Evolutionary conservation across 495 filamentous ascomycete species (phyloP).

Genomic region (Apiosordaria backusii): DNA sequence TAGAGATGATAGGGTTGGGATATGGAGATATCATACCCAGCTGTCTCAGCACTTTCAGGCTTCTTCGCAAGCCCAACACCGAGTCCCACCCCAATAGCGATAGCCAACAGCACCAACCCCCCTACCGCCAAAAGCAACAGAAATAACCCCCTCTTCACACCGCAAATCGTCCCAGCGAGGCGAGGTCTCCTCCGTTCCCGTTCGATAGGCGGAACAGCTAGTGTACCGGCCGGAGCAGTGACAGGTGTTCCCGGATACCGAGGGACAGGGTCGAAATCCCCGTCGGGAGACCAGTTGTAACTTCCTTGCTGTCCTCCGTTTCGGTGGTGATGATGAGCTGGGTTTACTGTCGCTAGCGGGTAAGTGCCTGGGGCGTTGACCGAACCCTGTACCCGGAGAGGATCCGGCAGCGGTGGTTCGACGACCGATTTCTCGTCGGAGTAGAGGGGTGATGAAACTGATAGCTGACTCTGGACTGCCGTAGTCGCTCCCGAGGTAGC

Average conservation of each 20-base stretch:
- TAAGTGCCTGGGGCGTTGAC: background rate
- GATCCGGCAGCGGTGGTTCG: slow-evolving; percentile 1
- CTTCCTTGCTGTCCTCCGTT: background rate
- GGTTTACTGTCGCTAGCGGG: background rate
- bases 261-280: slow-evolving; percentile 8
- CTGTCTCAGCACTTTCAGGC: background rate
- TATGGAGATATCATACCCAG: background rate
- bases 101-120: slow-evolving; percentile 15
- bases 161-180: slow-evolving; percentile 12
- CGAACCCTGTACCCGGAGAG: background rate
- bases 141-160: slow-evolving; percentile 15
- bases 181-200: background rate
- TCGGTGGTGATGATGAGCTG: background rate
- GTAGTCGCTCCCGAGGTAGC: background rate
- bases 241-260: slow-evolving; percentile 16
- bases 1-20: background rate
- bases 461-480: background rate
- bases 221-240: background rate
- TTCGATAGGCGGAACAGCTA: slow-evolving; percentile 14
- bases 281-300: slow-evolving; percentile 1
- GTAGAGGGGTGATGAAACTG: background rate
- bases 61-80: slow-evolving; percentile 18
- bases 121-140: slow-evolving; percentile 16
- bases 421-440: slow-evolving; percentile 11
- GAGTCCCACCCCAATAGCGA: slow-evolving; percentile 25